phyloP scores from a whole-genome alignment of 495 filamentous ascomycete species.

The Trichoderma erinaceum region DNA sequence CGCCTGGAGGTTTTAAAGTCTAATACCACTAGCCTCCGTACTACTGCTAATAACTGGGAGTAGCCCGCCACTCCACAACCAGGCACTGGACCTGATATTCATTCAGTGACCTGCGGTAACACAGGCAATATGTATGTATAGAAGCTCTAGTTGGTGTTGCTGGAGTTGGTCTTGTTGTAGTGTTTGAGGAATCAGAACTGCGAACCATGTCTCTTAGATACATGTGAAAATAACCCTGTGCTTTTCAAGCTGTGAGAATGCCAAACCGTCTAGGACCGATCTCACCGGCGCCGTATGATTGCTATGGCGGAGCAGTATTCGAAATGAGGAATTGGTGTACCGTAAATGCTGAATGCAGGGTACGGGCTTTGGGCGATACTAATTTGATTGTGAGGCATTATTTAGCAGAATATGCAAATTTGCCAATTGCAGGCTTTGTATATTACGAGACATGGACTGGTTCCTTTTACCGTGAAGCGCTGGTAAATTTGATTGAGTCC shows the following conservation, averaged over 20 bases:
- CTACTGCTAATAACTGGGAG: not conserved
- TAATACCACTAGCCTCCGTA: not conserved
- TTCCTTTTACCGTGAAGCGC: not conserved
- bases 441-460: conserved; percentile 5
- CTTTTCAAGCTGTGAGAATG: not conserved
- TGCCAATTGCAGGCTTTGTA: not conserved
- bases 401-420: conserved; percentile 1
- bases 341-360: not conserved
- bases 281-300: not conserved
- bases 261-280: not conserved
- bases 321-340: conserved; percentile 3
- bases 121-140: no score
- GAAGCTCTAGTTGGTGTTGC: no score
- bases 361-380: not conserved
- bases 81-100: not conserved
- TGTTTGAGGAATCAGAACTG: no score
- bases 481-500: not conserved
- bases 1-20: not conserved
- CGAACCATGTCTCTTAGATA: no score
- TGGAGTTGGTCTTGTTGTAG: no score
- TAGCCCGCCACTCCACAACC: not conserved
- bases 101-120: no score
- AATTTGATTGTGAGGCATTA: conserved; percentile 5
- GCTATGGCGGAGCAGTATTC: not conserved
- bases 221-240: no score